Evolutionary conservation across 352 stramenopile genomes (phyloP), one percentile per base, ranked within the genome.

Genomic region (Pythium pyrilobum): DNA sequence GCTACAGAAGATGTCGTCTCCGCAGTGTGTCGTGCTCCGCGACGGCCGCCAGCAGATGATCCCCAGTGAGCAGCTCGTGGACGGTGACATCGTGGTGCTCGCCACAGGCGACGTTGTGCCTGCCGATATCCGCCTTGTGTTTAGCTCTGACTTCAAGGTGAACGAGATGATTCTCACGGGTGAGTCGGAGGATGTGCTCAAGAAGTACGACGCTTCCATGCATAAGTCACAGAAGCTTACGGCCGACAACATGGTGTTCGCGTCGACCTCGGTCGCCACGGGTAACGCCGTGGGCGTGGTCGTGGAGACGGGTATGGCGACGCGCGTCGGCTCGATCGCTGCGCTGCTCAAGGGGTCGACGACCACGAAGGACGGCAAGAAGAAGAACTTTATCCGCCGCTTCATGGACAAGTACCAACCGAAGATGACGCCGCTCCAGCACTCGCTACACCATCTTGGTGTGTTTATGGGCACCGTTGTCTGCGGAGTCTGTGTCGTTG

Each of bases 81-180:
- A 57, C 4, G 92, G 88, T 25, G 80, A 89, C 39, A 73, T 94
- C 20, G 82, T 98, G 32, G 67, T 89, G 21, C 73, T 98, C 1
- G 74, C 75, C 18, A 95, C 87, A 16, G 95, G 92, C n/a, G 95
- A 98, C 59, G 93, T 97, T 52, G 85, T 98, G 28, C 88, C 91
- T 1, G 77, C 87, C 1, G 95, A 98, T 62, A 87, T 95, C 20
- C 66, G 91, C n/a, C 74, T 98, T 5, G 68, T 95, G 10, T 73
- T 84, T 47, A 95, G 88, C 56, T 77, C 81, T 0, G 69, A 87
- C 47, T 78, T 89, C 31, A 84, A 91, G 56, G 77, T 98, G 5
- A 96, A 98, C 64, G 92, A 98, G 75, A 96, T 91, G 58, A 96
- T 87, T 53, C 72, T 98, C 5, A 98, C 95, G 7, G 95, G 95